A percentile compares a stretch with the other conserved stretches of the same genome.
Conservation (phyloP, 2,329 filamentous ascomycete genomes). For the Diaporthe humulicola region DNA sequence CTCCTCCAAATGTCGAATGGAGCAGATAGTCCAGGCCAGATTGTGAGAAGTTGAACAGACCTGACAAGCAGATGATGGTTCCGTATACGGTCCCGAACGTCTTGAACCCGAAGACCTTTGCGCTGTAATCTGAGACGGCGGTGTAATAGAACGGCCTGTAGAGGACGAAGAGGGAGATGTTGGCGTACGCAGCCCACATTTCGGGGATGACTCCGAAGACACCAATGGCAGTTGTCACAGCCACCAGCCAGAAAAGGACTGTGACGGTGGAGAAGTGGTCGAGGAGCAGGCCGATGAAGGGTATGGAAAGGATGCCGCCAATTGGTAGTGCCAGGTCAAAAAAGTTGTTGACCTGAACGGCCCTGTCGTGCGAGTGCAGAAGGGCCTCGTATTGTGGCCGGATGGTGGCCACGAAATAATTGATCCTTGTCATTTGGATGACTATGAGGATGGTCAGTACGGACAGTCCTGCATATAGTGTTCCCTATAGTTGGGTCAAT, state of each 20-base stretch:
- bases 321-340: constrained; percentile 86
- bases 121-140: constrained; percentile 87
- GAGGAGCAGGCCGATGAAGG: constrained; percentile 85
- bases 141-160: constrained; percentile 94
- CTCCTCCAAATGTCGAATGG: constrained; percentile 76
- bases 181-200: constrained; percentile 78
- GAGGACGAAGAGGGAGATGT: constrained; percentile 83
- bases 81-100: constrained; percentile 97
- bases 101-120: constrained; percentile 92
- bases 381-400: constrained; percentile 85
- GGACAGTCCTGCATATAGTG: background rate
- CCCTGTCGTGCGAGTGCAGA: constrained; percentile 71
- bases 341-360: constrained; percentile 81
- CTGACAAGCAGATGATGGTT: constrained; percentile 87
- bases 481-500: background rate
- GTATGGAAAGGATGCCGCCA: constrained; percentile 86
- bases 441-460: constrained; percentile 50
- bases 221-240: constrained; percentile 80
- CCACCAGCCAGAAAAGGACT: constrained; percentile 78
- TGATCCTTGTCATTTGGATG: constrained; percentile 84
- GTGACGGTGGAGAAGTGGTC: constrained; percentile 81
- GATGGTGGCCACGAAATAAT: constrained; percentile 93
- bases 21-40: constrained; percentile 84
- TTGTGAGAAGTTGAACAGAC: constrained; percentile 87
- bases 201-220: constrained; percentile 80